These are phyloP conservation scores for Quercus tomentella DNA, from an alignment of 331 rosid species.

Conservation along the genomic window DNA sequence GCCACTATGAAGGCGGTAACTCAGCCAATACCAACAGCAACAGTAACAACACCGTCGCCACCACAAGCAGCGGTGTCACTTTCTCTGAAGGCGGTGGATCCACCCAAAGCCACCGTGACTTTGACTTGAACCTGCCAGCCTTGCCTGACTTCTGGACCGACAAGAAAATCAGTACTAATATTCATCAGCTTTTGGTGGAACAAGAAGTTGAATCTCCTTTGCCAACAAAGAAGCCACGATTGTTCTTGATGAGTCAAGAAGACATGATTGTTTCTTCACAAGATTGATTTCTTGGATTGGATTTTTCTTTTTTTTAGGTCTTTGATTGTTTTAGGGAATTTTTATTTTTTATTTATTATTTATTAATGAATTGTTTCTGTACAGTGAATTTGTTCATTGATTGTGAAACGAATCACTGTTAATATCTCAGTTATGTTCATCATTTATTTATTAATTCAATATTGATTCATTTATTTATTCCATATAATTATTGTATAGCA, in stretches of 20 bases:
- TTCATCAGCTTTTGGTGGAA: conserved; percentile 25
- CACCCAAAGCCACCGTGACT: conserved; percentile 44
- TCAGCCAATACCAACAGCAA: conserved; percentile 1
- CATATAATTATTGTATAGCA: not conserved
- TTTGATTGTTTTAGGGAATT: not conserved
- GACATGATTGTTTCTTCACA: conserved; percentile 7
- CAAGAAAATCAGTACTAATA: conserved; percentile 12
- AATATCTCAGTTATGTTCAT: not conserved
- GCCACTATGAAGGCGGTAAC: conserved; percentile 87
- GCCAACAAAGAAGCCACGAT: conserved; percentile 56
- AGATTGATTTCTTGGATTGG: not conserved
- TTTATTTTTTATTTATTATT: conserved; percentile 24
- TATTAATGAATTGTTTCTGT: conserved; percentile 25
- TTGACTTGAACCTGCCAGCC: conserved; percentile 86
- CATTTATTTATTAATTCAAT: conserved; percentile 3
- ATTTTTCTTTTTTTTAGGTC: not conserved
- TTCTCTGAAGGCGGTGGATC: conserved; percentile 52
- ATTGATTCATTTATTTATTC: not conserved
- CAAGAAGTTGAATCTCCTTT: conserved; percentile 87
- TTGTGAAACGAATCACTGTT: conserved; percentile 12
- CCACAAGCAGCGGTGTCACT: conserved; percentile 18
- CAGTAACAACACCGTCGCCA: not conserved
- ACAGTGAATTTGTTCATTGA: conserved; percentile 56
- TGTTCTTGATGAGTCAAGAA: conserved; percentile 14
- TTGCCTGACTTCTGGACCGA: conserved; percentile 46